phyloP scores from a whole-genome alignment of 2,329 filamentous ascomycete species.

The Anisogramma anomala region DNA sequence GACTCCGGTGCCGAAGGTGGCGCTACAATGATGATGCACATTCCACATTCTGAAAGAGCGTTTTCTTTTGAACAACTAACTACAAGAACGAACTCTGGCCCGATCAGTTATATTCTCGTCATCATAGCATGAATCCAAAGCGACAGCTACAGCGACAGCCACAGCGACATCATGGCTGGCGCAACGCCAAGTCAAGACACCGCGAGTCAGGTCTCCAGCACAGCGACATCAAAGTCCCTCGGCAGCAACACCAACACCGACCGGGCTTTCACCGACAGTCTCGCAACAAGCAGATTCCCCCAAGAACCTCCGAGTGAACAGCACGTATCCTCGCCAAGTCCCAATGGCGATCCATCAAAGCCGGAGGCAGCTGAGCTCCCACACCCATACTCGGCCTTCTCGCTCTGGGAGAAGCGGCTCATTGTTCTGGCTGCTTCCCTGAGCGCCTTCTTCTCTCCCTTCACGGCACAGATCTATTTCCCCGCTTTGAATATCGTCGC shows the following conservation, averaged over 20 bases:
- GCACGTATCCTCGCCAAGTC: constrained; percentile 5
- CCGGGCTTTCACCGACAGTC: no score
- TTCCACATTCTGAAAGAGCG: no score
- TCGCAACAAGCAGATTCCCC: no score
- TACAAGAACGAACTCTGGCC: not conserved
- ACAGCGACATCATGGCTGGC: not conserved
- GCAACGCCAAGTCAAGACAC: not conserved
- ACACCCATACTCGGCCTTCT: constrained; percentile 31
- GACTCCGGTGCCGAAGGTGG: no score
- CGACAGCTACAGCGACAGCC: no score
- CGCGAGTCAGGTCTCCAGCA: not conserved
- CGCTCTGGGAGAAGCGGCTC: constrained; percentile 28
- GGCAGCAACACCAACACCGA: no score
- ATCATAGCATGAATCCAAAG: no score
- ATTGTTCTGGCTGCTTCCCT: constrained; percentile 29
- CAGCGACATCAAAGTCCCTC: not conserved
- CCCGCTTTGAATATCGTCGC: constrained; percentile 40
- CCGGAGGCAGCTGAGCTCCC: constrained; percentile 13
- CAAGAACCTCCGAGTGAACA: constrained; percentile 15
- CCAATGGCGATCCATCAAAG: constrained; percentile 5
- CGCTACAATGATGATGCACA: no score
- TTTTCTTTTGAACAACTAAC: no score
- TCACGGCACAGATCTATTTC: constrained; percentile 41
- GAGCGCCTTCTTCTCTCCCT: constrained; percentile 33
- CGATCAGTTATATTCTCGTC: not conserved